Conservation (phyloP, 2,329 filamentous ascomycete genomes). For the Eutypella sp. region DNA sequence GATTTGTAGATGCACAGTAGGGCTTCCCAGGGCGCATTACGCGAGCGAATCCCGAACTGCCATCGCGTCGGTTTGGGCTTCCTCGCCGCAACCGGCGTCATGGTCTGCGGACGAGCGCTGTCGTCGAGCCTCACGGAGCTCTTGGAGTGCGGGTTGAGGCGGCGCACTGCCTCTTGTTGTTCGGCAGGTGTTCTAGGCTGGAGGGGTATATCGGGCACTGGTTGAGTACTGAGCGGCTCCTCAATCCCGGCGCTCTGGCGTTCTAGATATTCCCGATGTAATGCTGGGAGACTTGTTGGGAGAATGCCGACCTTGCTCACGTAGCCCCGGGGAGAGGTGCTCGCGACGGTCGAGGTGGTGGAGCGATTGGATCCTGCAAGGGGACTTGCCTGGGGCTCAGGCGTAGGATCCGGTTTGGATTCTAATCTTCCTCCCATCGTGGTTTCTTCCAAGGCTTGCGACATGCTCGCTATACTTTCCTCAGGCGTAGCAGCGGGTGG, state of each 20-base stretch:
- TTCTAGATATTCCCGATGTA: conserved; percentile 88
- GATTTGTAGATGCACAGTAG: conserved; percentile 95
- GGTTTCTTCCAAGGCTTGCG: conserved; percentile 43
- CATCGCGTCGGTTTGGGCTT: conserved; percentile 81
- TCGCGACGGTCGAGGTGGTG: conserved; percentile 43
- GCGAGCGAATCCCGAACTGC: conserved; percentile 95
- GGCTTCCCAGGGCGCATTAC: conserved; percentile 90
- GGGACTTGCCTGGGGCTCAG: conserved; percentile 40
- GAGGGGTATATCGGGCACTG: conserved; percentile 43
- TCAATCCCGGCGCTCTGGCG: conserved; percentile 53
- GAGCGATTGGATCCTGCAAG: conserved; percentile 53
- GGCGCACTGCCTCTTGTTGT: conserved; percentile 73
- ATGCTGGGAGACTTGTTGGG: conserved; percentile 83
- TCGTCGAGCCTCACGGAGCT: conserved; percentile 66
- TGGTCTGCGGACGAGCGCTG: conserved; percentile 53
- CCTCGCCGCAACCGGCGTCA: conserved; percentile 62
- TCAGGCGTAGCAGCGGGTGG: conserved; percentile 44
- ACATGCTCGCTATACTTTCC: conserved; percentile 51
- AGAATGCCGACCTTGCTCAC: conserved; percentile 87
- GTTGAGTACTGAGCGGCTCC: conserved; percentile 37
- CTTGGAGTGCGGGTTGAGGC: conserved; percentile 79
- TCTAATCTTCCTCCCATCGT: conserved; percentile 11
- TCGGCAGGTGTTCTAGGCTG: conserved; percentile 62
- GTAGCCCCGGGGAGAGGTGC: conserved; percentile 49
- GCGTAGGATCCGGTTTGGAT: conserved; percentile 9